Base-by-base conservation (phyloP, 2,329 filamentous ascomycete genomes). In the Botrytis hyacinthi region DNA sequence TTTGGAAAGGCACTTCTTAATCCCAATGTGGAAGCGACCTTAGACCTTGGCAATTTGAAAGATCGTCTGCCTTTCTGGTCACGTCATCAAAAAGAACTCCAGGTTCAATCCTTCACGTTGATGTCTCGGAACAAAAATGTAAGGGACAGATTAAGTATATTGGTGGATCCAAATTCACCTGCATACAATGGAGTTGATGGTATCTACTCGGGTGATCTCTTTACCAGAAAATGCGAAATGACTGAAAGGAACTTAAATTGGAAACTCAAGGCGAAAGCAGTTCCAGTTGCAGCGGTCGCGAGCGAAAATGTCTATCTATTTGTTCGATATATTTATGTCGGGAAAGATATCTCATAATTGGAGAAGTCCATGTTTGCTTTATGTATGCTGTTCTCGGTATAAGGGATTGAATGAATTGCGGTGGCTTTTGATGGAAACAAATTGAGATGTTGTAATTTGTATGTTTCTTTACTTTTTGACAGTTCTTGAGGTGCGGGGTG, bases 251-350 rank as follows among this genome's bases (percentile, higher is more conserved):
- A 67, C 35, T 35, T 46, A 1, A 67, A 51, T 26, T 67, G 40
- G 42, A 67, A 42, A 67, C 29, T 67, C 9, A 26, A 32, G 35
- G 63, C 29, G 32, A 32, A 37, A 8, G 44, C 29, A 51, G 35
- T 10, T 48, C 14, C 32, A 20, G 10, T 22, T 37, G 63, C 44
- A 7, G 18, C 6, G 8, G 42, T 7, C 3, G 20, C 7, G 12
- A 42, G 60, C 37, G 63, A 67, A 12, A 67, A 67, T 51, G 20
- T 67, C n/a, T 67, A 40, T 51, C 12, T 67, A 22, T 67, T 67
- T 40, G 3, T 67, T 51, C 44, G 42, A n/a, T 67, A 67, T n/a
- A 7, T 67, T 26, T 67, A n/a, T 67, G 63, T n/a, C 26, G 40
- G 63, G 14, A n/a, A 20, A 4, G 10, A 37, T 3, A n/a, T 67